Conservation (phyloP, 1,139 yeast genomes). For the Hyphopichia wangnamkhiaoensis region DNA sequence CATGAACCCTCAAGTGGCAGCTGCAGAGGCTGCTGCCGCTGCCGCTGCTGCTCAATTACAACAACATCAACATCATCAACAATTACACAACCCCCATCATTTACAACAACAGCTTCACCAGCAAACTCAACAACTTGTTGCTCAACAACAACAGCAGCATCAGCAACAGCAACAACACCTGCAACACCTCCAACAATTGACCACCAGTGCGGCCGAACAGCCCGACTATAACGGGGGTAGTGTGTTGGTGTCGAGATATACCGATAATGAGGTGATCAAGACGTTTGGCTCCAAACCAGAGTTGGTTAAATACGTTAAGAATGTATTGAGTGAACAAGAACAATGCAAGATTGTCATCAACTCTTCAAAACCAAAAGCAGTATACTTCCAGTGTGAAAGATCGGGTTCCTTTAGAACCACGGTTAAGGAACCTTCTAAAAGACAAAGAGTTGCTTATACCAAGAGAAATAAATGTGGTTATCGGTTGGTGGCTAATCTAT, state of each 20-base stretch:
- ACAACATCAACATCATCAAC: constrained; percentile 19
- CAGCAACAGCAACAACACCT: constrained; percentile 26
- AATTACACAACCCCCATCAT: constrained; percentile 8
- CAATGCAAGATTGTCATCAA: constrained; percentile 51
- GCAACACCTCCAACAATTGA: constrained; percentile 13
- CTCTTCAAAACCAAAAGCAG: constrained; percentile 52
- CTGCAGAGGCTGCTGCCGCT: constrained; percentile 23
- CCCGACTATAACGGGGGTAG: constrained; percentile 10
- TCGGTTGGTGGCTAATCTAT: constrained; percentile 49
- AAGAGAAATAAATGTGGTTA: constrained; percentile 52
- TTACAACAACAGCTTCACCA: constrained; percentile 14
- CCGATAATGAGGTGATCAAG: constrained; percentile 49
- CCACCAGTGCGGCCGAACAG: constrained; percentile 14
- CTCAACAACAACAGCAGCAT: constrained; percentile 25
- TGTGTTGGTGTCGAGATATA: constrained; percentile 26
- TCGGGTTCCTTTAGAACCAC: constrained; percentile 51
- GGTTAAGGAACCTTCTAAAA: constrained; percentile 47
- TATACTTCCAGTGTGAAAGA: constrained; percentile 52
- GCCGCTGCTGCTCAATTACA: constrained; percentile 25
- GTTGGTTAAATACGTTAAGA: constrained; percentile 45
- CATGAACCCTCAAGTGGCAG: constrained; percentile 10
- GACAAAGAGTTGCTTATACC: constrained; percentile 55
- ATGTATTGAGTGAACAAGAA: constrained; percentile 44
- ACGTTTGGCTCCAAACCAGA: constrained; percentile 45
- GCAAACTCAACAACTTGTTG: constrained; percentile 11